Percentiles rank a stretch among this genome's conserved stretches.
phyloP scores from a whole-genome alignment of 108 stramenopile species.

The Skeletonema marinoi region DNA sequence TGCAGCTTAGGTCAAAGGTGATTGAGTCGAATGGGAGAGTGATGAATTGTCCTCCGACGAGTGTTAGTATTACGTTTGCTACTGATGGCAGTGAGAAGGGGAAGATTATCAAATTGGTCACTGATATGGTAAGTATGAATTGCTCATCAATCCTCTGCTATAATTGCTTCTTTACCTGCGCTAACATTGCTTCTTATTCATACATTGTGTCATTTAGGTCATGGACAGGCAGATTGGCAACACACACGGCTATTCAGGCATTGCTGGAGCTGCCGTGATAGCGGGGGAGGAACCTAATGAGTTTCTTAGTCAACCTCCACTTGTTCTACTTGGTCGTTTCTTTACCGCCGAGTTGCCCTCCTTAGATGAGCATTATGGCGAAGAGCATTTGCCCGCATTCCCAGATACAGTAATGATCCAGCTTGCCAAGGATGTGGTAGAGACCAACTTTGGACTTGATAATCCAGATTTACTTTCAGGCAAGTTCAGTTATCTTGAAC shows the following conservation, averaged over 20 bases:
- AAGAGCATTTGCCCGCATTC: slow-evolving; percentile 53
- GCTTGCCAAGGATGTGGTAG: slow-evolving; percentile 61
- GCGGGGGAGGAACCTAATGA: slow-evolving; percentile 45
- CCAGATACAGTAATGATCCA: slow-evolving; percentile 68
- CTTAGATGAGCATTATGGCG: slow-evolving; percentile 10
- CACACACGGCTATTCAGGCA: slow-evolving; percentile 56
- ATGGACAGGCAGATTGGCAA: slow-evolving; percentile 68
- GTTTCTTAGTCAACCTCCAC: slow-evolving; percentile 18
- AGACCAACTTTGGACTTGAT: slow-evolving; percentile 38
- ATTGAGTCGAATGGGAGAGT: slow-evolving; percentile 47
- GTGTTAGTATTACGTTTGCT: slow-evolving; percentile 53
- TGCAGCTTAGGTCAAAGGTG: slow-evolving; percentile 41
- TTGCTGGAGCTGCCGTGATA: slow-evolving; percentile 49
- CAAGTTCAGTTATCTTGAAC: slow-evolving; percentile 47
- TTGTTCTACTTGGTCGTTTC: slow-evolving; percentile 9
- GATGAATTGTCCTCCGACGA: slow-evolving; percentile 63
- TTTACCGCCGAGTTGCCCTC: slow-evolving; percentile 9
- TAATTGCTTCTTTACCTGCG: not conserved
- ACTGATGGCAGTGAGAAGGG: slow-evolving; percentile 22
- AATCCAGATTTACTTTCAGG: slow-evolving; percentile 52
- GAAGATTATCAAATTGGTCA: slow-evolving; percentile 51
- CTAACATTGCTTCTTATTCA: not conserved
- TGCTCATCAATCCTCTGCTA: not conserved
- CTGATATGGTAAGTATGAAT: slow-evolving; percentile 37
- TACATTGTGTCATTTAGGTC: not conserved